Evolutionary conservation across 1,284 basidiomycete genomes (phyloP).

Genomic region (Ceratobasidium sp.): DNA sequence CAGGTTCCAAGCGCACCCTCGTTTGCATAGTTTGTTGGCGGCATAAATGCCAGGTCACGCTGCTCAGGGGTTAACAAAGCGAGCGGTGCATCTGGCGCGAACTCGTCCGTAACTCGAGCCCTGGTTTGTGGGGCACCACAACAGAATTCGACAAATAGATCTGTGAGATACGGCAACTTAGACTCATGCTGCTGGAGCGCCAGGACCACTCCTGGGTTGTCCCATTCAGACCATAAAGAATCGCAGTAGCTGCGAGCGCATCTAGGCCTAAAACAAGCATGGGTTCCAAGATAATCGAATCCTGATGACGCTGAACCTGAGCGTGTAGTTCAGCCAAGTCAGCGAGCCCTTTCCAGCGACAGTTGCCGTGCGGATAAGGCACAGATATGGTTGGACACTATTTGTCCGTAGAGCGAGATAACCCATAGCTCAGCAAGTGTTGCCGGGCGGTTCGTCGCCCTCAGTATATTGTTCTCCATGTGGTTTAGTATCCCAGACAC

Average conservation of each 20-base stretch:
- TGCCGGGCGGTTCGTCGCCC: constrained; percentile 52
- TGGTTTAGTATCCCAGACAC: constrained; percentile 49
- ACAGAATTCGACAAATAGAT: constrained; percentile 51
- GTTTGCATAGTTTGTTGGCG: constrained; percentile 56
- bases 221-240: constrained; percentile 52
- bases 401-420: constrained; percentile 53
- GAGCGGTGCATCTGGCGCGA: constrained; percentile 45
- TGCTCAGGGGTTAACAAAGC: constrained; percentile 49
- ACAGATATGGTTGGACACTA: constrained; percentile 55
- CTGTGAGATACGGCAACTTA: constrained; percentile 50
- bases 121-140: constrained; percentile 53
- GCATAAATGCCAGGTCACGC: constrained; percentile 52
- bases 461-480: constrained; percentile 54
- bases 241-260: constrained; percentile 45
- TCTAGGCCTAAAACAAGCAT: constrained; percentile 50
- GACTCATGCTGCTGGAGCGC: constrained; percentile 44
- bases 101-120: constrained; percentile 51
- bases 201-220: constrained; percentile 46
- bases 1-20: constrained; percentile 54
- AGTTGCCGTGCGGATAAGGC: constrained; percentile 49
- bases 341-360: constrained; percentile 33
- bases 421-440: constrained; percentile 56
- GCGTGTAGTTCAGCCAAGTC: constrained; percentile 15
- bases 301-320: constrained; percentile 43
- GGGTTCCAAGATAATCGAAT: constrained; percentile 54